These are phyloP conservation scores for Neofusicoccum sp. DNA, from an alignment of 2,329 filamentous ascomycete species.

Conservation along the genomic window DNA sequence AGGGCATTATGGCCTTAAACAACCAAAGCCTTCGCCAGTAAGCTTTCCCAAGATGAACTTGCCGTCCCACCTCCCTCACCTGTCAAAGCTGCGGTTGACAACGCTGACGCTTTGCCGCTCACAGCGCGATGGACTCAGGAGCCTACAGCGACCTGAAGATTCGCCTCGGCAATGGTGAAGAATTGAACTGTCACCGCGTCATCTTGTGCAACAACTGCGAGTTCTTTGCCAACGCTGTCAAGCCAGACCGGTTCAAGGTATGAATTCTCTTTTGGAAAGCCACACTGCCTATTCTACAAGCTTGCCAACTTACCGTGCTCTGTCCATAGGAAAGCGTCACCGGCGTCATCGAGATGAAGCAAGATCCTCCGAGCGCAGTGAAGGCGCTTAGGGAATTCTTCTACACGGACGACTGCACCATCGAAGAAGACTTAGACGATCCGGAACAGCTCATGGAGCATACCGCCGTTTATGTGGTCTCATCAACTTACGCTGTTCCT, in stretches of 20 bases:
- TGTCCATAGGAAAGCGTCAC: not conserved
- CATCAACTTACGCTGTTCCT: no score
- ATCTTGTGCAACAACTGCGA: not conserved
- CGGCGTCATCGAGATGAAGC: not conserved
- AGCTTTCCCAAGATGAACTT: no score
- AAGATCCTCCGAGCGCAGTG: not conserved
- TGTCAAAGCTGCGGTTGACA: no score
- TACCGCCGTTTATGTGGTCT: no score
- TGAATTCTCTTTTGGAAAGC: not conserved
- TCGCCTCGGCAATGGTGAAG: not conserved
- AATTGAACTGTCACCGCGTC: not conserved
- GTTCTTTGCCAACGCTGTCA: slow-evolving; percentile 4
- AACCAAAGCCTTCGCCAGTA: no score
- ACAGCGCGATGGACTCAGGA: not conserved
- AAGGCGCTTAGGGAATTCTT: not conserved
- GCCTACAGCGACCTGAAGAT: not conserved
- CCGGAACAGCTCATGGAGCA: no score
- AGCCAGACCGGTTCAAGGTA: slow-evolving; percentile 1
- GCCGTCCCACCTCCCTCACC: no score
- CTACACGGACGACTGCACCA: not conserved
- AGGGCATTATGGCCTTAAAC: no score
- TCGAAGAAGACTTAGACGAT: no score
- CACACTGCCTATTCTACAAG: no score
- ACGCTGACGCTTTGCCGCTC: no score
- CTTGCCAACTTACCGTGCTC: no score